A percentile compares a stretch with the other conserved stretches of the same genome.
phyloP scores from a whole-genome alignment of 306 rosid species.

The Trifolium dubium region DNA sequence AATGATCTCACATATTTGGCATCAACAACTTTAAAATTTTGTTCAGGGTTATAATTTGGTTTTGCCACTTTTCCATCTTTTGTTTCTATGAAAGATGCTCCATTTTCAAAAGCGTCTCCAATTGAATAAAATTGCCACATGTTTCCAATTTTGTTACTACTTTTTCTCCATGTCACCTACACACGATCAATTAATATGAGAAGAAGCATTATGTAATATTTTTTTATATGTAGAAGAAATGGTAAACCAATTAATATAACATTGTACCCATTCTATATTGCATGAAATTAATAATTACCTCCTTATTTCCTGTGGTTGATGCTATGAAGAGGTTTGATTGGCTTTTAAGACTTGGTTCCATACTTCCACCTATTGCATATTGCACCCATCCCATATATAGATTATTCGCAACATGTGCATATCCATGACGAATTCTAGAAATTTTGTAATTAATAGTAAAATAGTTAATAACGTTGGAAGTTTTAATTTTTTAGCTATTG shows the following conservation, averaged over 20 bases:
- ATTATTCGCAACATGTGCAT: background rate
- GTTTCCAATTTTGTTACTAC: background rate
- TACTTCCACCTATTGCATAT: conserved; percentile 6
- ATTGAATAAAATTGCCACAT: background rate
- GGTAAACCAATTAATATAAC: background rate
- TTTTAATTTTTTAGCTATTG: background rate
- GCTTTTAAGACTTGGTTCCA: background rate
- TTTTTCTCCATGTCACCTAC: background rate
- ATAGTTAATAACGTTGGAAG: background rate
- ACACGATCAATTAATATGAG: background rate
- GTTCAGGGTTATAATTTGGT: background rate
- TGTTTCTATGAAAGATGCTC: background rate
- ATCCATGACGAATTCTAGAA: background rate
- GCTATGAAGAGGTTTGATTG: conserved; percentile 10
- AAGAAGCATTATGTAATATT: too few relatives aligned
- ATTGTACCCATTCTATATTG: background rate
- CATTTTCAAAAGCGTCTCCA: background rate
- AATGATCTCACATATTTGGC: background rate
- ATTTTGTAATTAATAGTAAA: background rate
- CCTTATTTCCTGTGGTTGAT: background rate
- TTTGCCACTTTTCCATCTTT: background rate
- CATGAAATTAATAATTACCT: background rate
- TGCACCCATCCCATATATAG: background rate
- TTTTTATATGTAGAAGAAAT: too few relatives aligned
- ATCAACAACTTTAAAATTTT: background rate